Percentiles rank a stretch among this genome's conserved stretches.
phyloP scores from a whole-genome alignment of 495 filamentous ascomycete genomes.

The Aspergillus affinis region DNA sequence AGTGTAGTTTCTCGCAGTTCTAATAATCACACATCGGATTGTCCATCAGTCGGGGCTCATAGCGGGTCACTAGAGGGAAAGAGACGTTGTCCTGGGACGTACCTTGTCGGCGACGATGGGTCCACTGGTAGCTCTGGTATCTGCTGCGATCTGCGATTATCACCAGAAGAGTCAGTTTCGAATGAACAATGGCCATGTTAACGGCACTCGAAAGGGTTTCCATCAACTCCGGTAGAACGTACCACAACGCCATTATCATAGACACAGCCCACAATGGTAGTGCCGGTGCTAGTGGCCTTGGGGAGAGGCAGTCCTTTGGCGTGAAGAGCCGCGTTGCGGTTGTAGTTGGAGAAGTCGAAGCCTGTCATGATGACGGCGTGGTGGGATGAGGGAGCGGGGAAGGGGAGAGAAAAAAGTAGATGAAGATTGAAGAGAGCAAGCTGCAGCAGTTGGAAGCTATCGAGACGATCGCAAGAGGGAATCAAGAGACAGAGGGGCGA shows the following conservation, averaged over 20 bases:
- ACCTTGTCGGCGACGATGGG: constrained; percentile 99
- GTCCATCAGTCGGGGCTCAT: background rate
- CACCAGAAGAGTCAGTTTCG: constrained; percentile 7
- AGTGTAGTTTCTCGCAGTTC: constrained; percentile 99
- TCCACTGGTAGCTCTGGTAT: constrained; percentile 95
- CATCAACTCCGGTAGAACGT: constrained; percentile 28
- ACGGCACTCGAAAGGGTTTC: background rate
- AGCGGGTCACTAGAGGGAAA: background rate
- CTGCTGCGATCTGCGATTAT: constrained; percentile 76
- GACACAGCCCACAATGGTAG: constrained; percentile 97
- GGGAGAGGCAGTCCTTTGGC: constrained; percentile 89
- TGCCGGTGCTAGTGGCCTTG: constrained; percentile 98
- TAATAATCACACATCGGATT: constrained; percentile 22
- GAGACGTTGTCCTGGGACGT: constrained; percentile 7
- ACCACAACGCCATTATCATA: constrained; percentile 96
- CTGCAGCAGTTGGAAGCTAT: background rate
- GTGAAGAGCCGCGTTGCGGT: constrained; percentile 94
- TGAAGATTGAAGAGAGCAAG: background rate
- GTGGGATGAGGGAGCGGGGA: constrained; percentile 8
- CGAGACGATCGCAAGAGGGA: background rate
- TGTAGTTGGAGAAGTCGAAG: constrained; percentile 99
- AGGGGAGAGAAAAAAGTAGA: constrained; percentile 7
- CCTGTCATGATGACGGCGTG: constrained; percentile 73
- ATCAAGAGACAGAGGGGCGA: background rate
- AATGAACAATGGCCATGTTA: background rate